A percentile compares a stretch with the other conserved stretches of the same genome.
phyloP scores from a whole-genome alignment of 805 yeast species.

The Yarrowia bubula region DNA sequence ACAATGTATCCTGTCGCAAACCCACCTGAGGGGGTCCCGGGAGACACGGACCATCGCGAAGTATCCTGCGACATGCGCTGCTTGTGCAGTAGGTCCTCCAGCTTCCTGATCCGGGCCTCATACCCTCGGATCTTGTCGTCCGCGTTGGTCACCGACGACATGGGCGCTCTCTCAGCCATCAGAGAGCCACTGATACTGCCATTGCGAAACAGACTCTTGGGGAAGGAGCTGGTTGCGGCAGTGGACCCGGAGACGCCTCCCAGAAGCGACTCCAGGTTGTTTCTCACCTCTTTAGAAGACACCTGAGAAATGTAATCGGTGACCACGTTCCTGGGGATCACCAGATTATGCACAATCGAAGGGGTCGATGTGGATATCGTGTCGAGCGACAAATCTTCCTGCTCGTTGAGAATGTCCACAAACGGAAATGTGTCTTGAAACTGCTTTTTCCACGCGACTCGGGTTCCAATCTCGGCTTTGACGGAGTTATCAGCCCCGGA shows the following conservation, averaged over 20 bases:
- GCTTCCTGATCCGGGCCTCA: conserved; percentile 66
- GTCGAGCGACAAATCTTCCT: not conserved
- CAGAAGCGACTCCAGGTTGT: not conserved
- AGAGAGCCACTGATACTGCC: conserved; percentile 14
- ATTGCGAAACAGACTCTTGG: conserved; percentile 1
- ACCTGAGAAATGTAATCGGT: conserved; percentile 6
- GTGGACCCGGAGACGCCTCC: not conserved
- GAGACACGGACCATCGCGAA: conserved; percentile 6
- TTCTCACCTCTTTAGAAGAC: conserved; percentile 4
- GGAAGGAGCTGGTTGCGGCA: not conserved
- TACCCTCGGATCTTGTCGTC: conserved; percentile 57
- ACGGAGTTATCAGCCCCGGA: conserved; percentile 46
- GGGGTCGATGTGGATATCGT: not conserved
- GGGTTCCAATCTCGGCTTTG: not conserved
- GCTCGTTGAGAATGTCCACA: not conserved
- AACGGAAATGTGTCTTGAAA: conserved; percentile 44
- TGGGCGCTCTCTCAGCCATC: not conserved
- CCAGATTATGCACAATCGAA: conserved; percentile 17
- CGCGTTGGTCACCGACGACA: conserved; percentile 27
- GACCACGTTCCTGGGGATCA: not conserved
- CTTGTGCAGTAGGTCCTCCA: conserved; percentile 76
- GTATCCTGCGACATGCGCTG: conserved; percentile 45
- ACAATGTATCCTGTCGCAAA: not conserved
- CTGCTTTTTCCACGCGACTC: conserved; percentile 63
- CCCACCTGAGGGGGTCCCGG: not conserved